These are phyloP conservation scores for Geotrichum citri-aurantii DNA, from an alignment of 1,139 yeast species.

Conservation along the genomic window DNA sequence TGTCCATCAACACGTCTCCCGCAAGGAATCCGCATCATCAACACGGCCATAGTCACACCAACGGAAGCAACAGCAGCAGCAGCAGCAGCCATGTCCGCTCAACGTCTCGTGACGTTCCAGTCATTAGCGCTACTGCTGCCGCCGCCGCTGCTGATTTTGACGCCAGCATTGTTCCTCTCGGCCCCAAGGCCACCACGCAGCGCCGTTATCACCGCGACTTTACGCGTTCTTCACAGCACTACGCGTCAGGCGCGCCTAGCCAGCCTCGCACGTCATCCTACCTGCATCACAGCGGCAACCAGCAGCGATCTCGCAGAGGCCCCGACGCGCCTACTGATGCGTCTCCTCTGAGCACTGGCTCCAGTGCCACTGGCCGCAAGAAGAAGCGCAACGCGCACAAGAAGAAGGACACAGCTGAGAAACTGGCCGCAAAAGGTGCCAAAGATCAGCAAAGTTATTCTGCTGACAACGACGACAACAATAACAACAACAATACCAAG, in stretches of 20 bases:
- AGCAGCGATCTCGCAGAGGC: not conserved
- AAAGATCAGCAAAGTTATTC: not conserved
- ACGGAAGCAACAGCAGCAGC: slow-evolving; percentile 7
- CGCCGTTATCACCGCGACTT: slow-evolving; percentile 1
- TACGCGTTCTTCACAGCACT: slow-evolving; percentile 7
- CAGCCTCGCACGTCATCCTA: slow-evolving; percentile 4
- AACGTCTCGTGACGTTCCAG: not conserved
- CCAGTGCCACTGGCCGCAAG: slow-evolving; percentile 3
- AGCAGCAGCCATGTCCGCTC: not conserved
- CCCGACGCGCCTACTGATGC: not conserved
- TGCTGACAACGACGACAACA: not conserved
- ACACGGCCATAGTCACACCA: not conserved
- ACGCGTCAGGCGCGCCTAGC: not conserved
- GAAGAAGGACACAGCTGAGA: not conserved
- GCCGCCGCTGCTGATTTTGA: slow-evolving; percentile 1
- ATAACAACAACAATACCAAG: not conserved
- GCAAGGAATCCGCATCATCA: not conserved
- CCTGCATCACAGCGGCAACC: slow-evolving; percentile 7
- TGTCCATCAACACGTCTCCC: slow-evolving; percentile 6
- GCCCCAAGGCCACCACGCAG: slow-evolving; percentile 6
- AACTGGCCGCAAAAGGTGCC: not conserved
- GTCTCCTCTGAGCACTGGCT: not conserved
- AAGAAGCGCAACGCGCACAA: slow-evolving; percentile 6
- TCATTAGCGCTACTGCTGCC: not conserved
- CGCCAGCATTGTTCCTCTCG: not conserved